These are phyloP conservation scores for Brettanomyces bruxellensis DNA, from an alignment of 805 yeast genomes.

Conservation along the genomic window DNA sequence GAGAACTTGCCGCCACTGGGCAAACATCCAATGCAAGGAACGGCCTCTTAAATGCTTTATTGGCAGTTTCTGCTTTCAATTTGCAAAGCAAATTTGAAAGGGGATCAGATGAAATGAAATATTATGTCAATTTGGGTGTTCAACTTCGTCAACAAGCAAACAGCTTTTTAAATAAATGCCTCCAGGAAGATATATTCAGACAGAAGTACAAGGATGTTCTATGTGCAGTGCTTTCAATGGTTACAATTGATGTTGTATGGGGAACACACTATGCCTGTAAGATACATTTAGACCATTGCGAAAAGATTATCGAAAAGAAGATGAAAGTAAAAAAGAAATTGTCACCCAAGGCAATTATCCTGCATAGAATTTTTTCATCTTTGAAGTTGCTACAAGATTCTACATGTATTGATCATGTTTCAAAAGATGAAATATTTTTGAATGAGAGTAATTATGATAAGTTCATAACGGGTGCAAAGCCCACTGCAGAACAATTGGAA, in stretches of 20 bases:
- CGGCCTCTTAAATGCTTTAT: constrained; percentile 65
- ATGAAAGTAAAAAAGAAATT: constrained; percentile 56
- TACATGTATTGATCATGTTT: constrained; percentile 39
- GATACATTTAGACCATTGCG: constrained; percentile 68
- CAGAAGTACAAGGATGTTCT: constrained; percentile 79
- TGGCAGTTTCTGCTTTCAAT: constrained; percentile 78
- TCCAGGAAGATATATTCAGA: constrained; percentile 37
- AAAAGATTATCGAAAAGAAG: constrained; percentile 60
- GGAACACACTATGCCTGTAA: constrained; percentile 85
- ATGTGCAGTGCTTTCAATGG: constrained; percentile 79
- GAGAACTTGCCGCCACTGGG: constrained; percentile 70
- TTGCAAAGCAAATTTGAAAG: constrained; percentile 63
- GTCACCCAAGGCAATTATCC: constrained; percentile 64
- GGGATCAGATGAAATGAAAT: constrained; percentile 59
- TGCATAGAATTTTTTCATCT: constrained; percentile 73
- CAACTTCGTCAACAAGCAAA: constrained; percentile 69
- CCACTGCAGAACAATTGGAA: constrained; percentile 18
- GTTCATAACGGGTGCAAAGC: constrained; percentile 24
- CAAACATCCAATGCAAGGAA: constrained; percentile 67
- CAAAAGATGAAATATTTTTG: constrained; percentile 25
- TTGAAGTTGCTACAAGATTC: constrained; percentile 71
- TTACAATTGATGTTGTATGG: constrained; percentile 81
- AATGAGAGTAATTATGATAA: constrained; percentile 26
- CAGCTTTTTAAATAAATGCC: constrained; percentile 51
- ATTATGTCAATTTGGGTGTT: constrained; percentile 63